Evolutionary conservation across 805 yeast species (phyloP), one percentile per base, ranked within the genome.

Genomic region (Metschnikowia vanudenii): DNA sequence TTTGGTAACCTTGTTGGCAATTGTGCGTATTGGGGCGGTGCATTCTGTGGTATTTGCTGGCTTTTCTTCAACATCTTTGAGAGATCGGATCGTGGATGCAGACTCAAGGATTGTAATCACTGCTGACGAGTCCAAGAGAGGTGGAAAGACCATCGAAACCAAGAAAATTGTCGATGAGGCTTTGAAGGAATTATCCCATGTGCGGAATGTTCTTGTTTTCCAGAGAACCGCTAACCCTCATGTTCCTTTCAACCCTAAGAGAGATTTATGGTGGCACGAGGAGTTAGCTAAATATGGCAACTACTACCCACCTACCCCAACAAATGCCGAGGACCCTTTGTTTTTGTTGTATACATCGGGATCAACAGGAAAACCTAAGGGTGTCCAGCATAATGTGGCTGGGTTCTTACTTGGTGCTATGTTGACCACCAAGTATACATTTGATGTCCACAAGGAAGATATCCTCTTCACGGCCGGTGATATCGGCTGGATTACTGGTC

Each of bases 401-500:
- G 99, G 98, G 54, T 94, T 89, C 72, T 77, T 94, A 56, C 75
- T 94, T 56, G 97, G 97, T 51, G 97, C 98, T 22, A 81, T 89
- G 46, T 74, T 91, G 65, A 88, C 97, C 43, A 87, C 97, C 39
- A 87, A 84, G 71, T 92, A 91, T 70, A 90, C 90, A 39, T 92
- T 94, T 67, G 98, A 95, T 67, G 82, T 94, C 40, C 96, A 89
- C 63, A 82, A 82, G 49, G 86, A 85, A 52, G 98, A 94, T 68
- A 77, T 86, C 37, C 70, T 92, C 51, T 92, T 94, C 75, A 92
- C 98, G 35, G 98, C 98, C 33, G 98, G 98, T 63, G 98, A 94
- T 66, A 89, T 94, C 46, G 98, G 99, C 64, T 94, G 99, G 98
- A 94, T 94, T 65, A 94, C 99, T 14, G 98, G 98, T 57, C 99